Evolutionary conservation across 306 rosid genomes (phyloP), one percentile per base, ranked within the genome.

Genomic region (Prunus dulcis): DNA sequence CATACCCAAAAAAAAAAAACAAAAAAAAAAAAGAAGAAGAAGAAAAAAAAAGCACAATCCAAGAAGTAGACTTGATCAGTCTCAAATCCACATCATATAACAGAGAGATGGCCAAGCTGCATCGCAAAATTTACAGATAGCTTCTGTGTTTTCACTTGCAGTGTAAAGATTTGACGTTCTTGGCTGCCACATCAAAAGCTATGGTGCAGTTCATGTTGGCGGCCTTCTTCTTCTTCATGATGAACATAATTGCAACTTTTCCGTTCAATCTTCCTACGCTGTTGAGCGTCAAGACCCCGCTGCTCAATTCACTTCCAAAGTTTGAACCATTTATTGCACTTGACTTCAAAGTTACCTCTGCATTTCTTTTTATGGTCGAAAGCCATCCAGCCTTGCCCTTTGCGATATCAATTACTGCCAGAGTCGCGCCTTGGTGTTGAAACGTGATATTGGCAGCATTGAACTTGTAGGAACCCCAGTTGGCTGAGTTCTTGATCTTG

Each of bases 391-490:
- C 80, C 62, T 77, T 77, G n/a, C 75, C 17, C 28, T 68, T 68
- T 5, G 69, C 69, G 13, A 58, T 10, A n/a, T 6, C 0, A 2
- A 46, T 69, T 4, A n/a, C 19, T 5, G 63, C 80, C 10, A 77
- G n/a, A 9, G 28, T 6, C 1, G 1, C 14, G 2, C 80, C 69
- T 23, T 30, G 75, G 63, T 69, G 69, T 51, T 14, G 1, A 55
- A 77, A 77, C 20, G 25, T 38, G 5, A 9, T 19, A 2, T 1
- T 32, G 32, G 71, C 15, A 2, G 43, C 50, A 23, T 78, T 64
- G 17, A 49, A 70, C 22, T 70, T 78, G 69, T 78, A 78, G 9
- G 76, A 76, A 51, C 76, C 81, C 67, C 73, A 78, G 27, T 78
- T 78, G 43, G 43, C 43, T 0, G 76, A 49, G 71, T 78, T 78